Conservation (phyloP, 2,329 filamentous ascomycete genomes). For the Esteya vermicola region DNA sequence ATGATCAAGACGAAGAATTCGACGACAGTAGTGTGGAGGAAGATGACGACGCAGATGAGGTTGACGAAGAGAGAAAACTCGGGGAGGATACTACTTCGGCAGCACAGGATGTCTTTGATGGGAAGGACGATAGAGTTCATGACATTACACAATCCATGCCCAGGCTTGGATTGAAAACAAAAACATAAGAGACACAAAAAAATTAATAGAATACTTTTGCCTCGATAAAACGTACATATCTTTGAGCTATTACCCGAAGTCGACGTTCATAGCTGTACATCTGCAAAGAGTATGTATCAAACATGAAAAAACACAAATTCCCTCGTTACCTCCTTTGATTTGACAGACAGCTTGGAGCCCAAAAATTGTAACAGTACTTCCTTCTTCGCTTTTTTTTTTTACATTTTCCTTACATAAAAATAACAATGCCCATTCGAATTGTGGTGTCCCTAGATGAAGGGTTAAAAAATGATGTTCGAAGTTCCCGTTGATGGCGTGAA, state of each 20-base stretch:
- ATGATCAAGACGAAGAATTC: slow-evolving; percentile 17
- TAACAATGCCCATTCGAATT: too few species aligned
- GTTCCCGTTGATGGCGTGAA: not conserved
- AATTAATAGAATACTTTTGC: not conserved
- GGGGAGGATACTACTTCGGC: too few species aligned
- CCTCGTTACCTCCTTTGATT: not conserved
- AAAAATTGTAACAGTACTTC: not conserved
- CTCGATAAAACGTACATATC: not conserved
- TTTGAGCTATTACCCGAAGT: not conserved
- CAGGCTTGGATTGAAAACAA: not conserved
- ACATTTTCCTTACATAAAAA: not conserved
- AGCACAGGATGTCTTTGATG: slow-evolving; percentile 1
- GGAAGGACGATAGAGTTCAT: not conserved
- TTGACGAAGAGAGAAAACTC: not conserved
- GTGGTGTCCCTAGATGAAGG: not conserved
- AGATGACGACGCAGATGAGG: not conserved
- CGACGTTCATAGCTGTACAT: not conserved
- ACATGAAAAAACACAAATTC: not conserved
- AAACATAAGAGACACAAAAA: not conserved
- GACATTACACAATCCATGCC: slow-evolving; percentile 3
- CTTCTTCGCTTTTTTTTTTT: not conserved
- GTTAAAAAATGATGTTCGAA: too few species aligned
- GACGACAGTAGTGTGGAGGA: slow-evolving; percentile 13
- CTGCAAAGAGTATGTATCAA: not conserved
- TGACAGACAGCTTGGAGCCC: not conserved